Conservation (phyloP, 805 yeast genomes). For the Yamadazyma laniorum region DNA sequence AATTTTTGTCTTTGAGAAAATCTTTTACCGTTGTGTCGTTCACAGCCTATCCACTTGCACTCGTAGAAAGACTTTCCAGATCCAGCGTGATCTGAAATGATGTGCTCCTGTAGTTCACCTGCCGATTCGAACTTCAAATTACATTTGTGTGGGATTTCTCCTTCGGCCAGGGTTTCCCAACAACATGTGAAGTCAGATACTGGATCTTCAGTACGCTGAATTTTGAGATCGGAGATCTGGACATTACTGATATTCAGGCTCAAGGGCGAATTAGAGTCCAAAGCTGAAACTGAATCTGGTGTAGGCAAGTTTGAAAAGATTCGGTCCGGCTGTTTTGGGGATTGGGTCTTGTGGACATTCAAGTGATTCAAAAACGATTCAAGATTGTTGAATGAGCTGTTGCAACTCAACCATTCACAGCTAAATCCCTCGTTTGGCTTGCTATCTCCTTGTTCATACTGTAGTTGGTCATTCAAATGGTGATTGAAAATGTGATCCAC, state of each 20-base stretch:
- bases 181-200: constrained; percentile 41
- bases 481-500: constrained; percentile 40
- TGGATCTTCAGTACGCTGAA: constrained; percentile 15
- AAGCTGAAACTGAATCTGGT: constrained; percentile 3
- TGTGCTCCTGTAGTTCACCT: constrained; percentile 68
- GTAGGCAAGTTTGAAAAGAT: constrained; percentile 7
- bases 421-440: constrained; percentile 22
- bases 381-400: constrained; percentile 52
- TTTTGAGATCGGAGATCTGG: constrained; percentile 30
- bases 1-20: constrained; percentile 86
- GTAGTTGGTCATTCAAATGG: constrained; percentile 50
- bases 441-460: constrained; percentile 1
- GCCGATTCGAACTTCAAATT: constrained; percentile 47
- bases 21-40: constrained; percentile 51
- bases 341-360: constrained; percentile 24
- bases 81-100: constrained; percentile 66
- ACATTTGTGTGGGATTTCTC: constrained; percentile 47
- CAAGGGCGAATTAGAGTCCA: background rate
- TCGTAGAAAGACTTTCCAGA: constrained; percentile 66
- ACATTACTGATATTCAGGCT: constrained; percentile 13
- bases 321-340: too few species aligned
- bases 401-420: constrained; percentile 81
- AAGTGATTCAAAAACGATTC: constrained; percentile 57
- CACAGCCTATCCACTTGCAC: constrained; percentile 81
- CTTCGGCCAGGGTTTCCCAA: constrained; percentile 37